These are phyloP conservation scores for Polytrichum formosum DNA, from an alignment of 225 moss, liverwort and hornwort species.

Conservation along the genomic window DNA sequence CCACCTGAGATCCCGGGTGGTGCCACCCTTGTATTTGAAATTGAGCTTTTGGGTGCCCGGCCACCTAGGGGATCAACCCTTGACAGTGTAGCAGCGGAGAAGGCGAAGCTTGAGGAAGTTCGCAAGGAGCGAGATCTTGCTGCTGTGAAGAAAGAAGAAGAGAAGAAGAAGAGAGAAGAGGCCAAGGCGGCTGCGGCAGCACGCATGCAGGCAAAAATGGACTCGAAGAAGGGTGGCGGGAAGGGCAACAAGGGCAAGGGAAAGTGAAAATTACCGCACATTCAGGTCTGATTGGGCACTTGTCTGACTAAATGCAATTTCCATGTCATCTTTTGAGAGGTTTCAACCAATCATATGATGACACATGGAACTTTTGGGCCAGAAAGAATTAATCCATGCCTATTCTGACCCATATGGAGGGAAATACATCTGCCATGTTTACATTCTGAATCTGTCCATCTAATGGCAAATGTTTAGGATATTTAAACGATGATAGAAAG, in stretches of 20 bases:
- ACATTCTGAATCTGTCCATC: too few relatives aligned
- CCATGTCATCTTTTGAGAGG: too few relatives aligned
- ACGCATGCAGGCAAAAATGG: slow-evolving; percentile 80
- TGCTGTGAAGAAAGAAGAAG: slow-evolving; percentile 87
- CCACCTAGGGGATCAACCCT: slow-evolving; percentile 80
- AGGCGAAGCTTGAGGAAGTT: slow-evolving; percentile 85
- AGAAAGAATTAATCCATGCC: background rate
- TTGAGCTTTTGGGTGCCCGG: slow-evolving; percentile 78
- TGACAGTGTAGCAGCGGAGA: slow-evolving; percentile 76
- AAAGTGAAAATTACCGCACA: slow-evolving; percentile 20
- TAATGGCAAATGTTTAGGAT: too few relatives aligned
- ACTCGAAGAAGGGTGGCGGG: slow-evolving; percentile 73
- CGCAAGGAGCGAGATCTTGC: slow-evolving; percentile 86
- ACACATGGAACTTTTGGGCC: background rate
- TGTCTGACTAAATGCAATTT: too few relatives aligned
- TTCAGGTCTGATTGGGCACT: too few relatives aligned
- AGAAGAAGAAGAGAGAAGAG: slow-evolving; percentile 90
- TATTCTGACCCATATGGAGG: too few relatives aligned
- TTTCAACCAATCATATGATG: too few relatives aligned
- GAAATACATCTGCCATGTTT: too few relatives aligned
- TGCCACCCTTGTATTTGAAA: slow-evolving; percentile 73
- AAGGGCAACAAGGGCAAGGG: slow-evolving; percentile 65
- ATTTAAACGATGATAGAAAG: too few relatives aligned
- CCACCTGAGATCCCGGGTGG: slow-evolving; percentile 73
- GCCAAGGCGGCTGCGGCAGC: slow-evolving; percentile 82